Conservation (phyloP, 75 land plant species). For the Gnetum montanum region DNA sequence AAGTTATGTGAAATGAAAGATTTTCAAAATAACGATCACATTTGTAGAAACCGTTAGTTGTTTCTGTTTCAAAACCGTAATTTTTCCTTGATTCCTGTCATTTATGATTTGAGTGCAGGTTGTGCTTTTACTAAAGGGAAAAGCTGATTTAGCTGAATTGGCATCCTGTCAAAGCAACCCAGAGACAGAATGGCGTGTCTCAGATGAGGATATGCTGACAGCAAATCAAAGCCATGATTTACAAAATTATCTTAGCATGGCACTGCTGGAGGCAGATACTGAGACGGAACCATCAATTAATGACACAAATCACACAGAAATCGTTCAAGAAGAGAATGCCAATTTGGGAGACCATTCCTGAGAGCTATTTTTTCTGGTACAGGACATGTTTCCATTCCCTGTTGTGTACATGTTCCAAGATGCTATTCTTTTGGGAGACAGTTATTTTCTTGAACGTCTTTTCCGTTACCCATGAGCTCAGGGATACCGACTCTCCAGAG, state of each 20-base stretch:
- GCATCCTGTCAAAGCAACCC: conserved; percentile 29
- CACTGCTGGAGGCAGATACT: conserved; percentile 73
- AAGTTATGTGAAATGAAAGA: background rate
- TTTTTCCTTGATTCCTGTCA: background rate
- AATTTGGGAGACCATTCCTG: conserved; percentile 65
- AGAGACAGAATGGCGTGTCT: conserved; percentile 15
- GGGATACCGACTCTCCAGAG: too few species aligned
- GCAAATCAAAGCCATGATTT: conserved; percentile 17
- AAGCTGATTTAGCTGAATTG: conserved; percentile 32
- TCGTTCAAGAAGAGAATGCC: conserved; percentile 17
- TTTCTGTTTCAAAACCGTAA: background rate
- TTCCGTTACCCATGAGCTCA: too few species aligned
- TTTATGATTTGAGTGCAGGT: conserved; percentile 29
- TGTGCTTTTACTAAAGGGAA: conserved; percentile 59
- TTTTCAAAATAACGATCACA: background rate
- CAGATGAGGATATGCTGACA: conserved; percentile 26
- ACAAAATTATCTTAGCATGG: conserved; percentile 63
- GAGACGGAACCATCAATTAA: conserved; percentile 50
- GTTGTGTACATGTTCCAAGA: too few species aligned
- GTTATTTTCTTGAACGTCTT: too few species aligned
- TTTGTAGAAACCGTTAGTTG: background rate
- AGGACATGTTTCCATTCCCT: too few species aligned
- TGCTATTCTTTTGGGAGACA: too few species aligned
- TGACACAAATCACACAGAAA: conserved; percentile 46
- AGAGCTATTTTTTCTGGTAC: too few species aligned